Percentiles rank a stretch among this genome's conserved stretches.
Evolutionary conservation across 2,329 filamentous ascomycete genomes (phyloP).

Genomic region (Scleromitrula shiraiana): DNA sequence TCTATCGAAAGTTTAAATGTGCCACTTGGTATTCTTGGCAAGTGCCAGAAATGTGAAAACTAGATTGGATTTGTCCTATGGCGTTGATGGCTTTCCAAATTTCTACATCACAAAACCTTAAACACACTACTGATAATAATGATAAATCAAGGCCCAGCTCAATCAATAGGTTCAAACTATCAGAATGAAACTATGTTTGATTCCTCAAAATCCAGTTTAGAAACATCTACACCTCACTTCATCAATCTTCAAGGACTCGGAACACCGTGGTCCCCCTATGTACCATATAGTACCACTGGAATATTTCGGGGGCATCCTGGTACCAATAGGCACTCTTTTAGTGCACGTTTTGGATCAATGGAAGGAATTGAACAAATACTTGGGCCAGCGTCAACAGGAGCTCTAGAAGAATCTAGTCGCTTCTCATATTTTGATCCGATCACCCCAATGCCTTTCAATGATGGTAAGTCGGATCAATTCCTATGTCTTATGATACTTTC

Average conservation of each 20-base stretch:
- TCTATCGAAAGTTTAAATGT: too few relatives aligned
- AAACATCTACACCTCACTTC: background rate
- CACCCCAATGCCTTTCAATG: background rate
- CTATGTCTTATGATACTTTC: background rate
- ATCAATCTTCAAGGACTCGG: background rate
- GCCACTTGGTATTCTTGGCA: too few relatives aligned
- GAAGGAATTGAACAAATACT: background rate
- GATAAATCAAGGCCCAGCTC: background rate
- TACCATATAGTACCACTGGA: background rate
- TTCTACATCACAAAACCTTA: too few relatives aligned
- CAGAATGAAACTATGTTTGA: background rate
- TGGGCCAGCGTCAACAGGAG: background rate
- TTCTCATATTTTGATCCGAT: conserved; percentile 3
- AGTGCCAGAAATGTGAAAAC: too few relatives aligned
- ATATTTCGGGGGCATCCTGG: background rate
- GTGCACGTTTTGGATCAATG: background rate
- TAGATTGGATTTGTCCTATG: too few relatives aligned
- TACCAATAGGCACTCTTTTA: background rate
- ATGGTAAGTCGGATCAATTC: background rate
- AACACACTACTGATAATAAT: background rate
- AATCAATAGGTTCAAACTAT: background rate
- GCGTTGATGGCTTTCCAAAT: too few relatives aligned
- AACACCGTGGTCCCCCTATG: background rate
- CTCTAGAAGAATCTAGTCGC: background rate
- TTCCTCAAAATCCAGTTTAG: background rate